These are phyloP conservation scores for Saccharomycopsis sp. DNA, from an alignment of 805 yeast genomes.

Conservation along the genomic window DNA sequence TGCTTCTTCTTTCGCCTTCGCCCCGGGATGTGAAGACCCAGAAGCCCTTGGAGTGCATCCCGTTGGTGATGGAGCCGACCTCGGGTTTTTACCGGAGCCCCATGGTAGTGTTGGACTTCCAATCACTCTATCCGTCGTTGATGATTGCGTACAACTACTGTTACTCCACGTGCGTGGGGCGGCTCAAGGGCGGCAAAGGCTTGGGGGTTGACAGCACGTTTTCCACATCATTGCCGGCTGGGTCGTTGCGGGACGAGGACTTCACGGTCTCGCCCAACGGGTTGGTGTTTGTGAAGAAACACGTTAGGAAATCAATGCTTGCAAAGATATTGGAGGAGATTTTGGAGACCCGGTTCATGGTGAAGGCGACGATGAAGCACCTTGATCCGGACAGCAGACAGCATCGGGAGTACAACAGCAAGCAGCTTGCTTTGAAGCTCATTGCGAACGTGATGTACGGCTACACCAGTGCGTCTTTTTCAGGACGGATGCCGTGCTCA, in stretches of 20 bases:
- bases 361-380: constrained; percentile 63
- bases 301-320: constrained; percentile 59
- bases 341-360: constrained; percentile 67
- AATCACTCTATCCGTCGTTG: constrained; percentile 87
- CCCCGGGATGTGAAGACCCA: constrained; percentile 74
- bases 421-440: constrained; percentile 80
- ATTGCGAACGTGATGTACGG: constrained; percentile 97
- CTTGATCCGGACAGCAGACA: constrained; percentile 30
- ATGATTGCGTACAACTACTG: constrained; percentile 88
- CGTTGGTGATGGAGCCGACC: constrained; percentile 87
- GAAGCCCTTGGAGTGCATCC: constrained; percentile 78
- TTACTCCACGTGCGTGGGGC: constrained; percentile 63
- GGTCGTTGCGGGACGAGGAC: constrained; percentile 40
- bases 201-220: constrained; percentile 31
- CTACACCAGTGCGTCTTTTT: constrained; percentile 86
- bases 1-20: constrained; percentile 67
- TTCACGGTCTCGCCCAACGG: constrained; percentile 83
- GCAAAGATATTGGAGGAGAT: constrained; percentile 82
- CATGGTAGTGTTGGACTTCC: constrained; percentile 82
- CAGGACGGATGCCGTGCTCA: constrained; percentile 96
- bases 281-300: constrained; percentile 57
- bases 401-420: constrained; percentile 45
- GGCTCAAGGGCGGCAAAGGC: constrained; percentile 38
- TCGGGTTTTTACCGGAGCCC: constrained; percentile 84
- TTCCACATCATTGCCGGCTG: constrained; percentile 46